Evolutionary conservation across 2,329 filamentous ascomycete species (phyloP), one percentile per base, ranked within the genome.

Genomic region (Neophaeococcomyces mojaviensis): DNA sequence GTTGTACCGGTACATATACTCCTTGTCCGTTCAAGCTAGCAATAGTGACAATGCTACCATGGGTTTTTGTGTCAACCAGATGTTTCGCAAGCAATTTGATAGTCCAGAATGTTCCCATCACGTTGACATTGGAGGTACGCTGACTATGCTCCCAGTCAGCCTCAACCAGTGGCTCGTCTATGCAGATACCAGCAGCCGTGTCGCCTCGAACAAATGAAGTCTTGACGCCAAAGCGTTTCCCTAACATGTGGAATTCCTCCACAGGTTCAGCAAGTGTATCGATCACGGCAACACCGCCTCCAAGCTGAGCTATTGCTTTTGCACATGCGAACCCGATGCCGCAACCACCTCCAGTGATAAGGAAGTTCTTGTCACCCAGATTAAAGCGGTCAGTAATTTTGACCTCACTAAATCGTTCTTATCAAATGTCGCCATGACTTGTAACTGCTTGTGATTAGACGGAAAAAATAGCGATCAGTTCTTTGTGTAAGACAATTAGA

Each of bases 131-230:
- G 30, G 66, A 64, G 19, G 69, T 65, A 2, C 60, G 55, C n/a
- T 57, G 63, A 19, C 65, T 64, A 36, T 70, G 67, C 2, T 65
- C 65, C 64, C 66, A 69, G 0, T 63, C 67, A 37, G 69, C 65
- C 0, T 69, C 65, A 1, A 69, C 34, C 39, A 70, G 70, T 0
- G 68, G 66, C 52, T 69, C 69, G 44, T 70, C 68, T 16, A 68
- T 64, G 5, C 63, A 65, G 32, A 70, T 63, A 2, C 67, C 68
- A 26, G 45, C 45, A 3, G 45, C 37, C 12, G 39, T 38, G 36
- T 47, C 45, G 20, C 18, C 30, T 19, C 30, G 45, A 36, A 47
- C 24, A 24, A 42, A 47, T 10, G 13, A 13, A 5, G 38, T 41
- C 31, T 47, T 53, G 47, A 53, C 46, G 9, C 50, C 51, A 13